Conservation (phyloP, 1,284 basidiomycete species). For the Ceratobasidium papillatum region DNA sequence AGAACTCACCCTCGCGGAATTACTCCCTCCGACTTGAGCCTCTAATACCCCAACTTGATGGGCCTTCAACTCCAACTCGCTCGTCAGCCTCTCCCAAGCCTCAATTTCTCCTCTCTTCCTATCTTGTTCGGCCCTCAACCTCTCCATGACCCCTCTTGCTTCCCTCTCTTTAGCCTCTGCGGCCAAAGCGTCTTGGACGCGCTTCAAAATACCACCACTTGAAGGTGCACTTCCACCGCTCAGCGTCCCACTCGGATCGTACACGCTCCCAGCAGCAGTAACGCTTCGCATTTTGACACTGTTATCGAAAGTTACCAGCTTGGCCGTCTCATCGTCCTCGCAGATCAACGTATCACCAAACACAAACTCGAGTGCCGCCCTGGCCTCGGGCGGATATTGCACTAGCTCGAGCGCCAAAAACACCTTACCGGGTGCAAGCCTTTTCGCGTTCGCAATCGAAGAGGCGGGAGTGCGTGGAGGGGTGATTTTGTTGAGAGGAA, state of each 20-base stretch:
- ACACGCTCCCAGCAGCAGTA: constrained; percentile 94
- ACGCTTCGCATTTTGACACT: constrained; percentile 82
- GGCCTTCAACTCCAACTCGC: constrained; percentile 87
- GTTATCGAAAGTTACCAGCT: constrained; percentile 86
- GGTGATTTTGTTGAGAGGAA: constrained; percentile 91
- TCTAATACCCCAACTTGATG: constrained; percentile 87
- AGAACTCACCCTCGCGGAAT: constrained; percentile 78
- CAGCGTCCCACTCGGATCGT: constrained; percentile 94
- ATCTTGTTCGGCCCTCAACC: constrained; percentile 51
- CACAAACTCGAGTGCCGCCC: constrained; percentile 91
- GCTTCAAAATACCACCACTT: constrained; percentile 78
- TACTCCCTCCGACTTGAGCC: constrained; percentile 88
- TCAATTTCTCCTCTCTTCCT: constrained; percentile 67
- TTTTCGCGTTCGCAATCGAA: constrained; percentile 81
- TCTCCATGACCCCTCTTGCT: constrained; percentile 58
- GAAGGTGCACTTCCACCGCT: constrained; percentile 90
- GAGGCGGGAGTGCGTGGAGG: neutral
- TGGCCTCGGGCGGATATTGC: constrained; percentile 85
- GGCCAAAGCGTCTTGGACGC: constrained; percentile 82
- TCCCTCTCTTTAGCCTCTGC: constrained; percentile 64
- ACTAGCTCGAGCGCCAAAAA: constrained; percentile 88
- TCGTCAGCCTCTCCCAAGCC: constrained; percentile 70
- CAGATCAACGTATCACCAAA: constrained; percentile 96
- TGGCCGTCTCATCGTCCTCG: constrained; percentile 88
- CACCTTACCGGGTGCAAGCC: constrained; percentile 84